Percentiles rank a stretch among this genome's conserved stretches.
These are phyloP conservation scores for maize (Zea mays) DNA, from an alignment of 176 grass and related monocot genomes.

Conservation along the genomic window DNA sequence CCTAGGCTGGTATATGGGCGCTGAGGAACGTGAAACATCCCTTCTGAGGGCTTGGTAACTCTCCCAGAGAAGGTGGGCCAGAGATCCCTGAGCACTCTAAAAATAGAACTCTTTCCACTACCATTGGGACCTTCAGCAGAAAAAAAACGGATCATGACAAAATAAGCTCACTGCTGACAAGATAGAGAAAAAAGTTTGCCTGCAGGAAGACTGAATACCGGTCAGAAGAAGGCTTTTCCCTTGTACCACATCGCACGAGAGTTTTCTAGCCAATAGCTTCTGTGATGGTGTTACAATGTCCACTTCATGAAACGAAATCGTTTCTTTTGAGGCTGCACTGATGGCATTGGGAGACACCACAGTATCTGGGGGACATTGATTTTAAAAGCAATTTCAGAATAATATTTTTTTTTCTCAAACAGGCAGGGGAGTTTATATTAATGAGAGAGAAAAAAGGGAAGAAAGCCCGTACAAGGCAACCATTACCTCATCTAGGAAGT, in stretches of 20 bases:
- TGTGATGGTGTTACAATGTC: slow-evolving; percentile 89
- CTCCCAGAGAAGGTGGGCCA: slow-evolving; percentile 86
- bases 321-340: slow-evolving; percentile 48
- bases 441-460: background rate
- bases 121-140: slow-evolving; percentile 88
- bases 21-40: slow-evolving; percentile 92
- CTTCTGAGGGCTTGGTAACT: slow-evolving; percentile 67
- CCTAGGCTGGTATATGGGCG: slow-evolving; percentile 95
- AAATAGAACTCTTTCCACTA: slow-evolving; percentile 95
- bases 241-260: slow-evolving; percentile 69
- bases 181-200: slow-evolving; percentile 17
- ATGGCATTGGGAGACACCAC: slow-evolving; percentile 44
- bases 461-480: background rate
- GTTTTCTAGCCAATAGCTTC: slow-evolving; percentile 75
- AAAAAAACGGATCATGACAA: slow-evolving; percentile 15
- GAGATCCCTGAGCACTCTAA: slow-evolving; percentile 83
- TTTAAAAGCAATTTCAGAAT: slow-evolving; percentile 36
- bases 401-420: background rate
- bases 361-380: slow-evolving; percentile 50
- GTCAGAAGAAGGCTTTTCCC: slow-evolving; percentile 93
- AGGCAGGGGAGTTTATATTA: background rate
- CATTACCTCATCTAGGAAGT: background rate
- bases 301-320: slow-evolving; percentile 82
- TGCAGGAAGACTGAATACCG: slow-evolving; percentile 45
- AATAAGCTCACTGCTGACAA: slow-evolving; percentile 29